Evolutionary conservation across 768 basidiomycete genomes (phyloP), one percentile per base, ranked within the genome.

Genomic region (Macrolepiota dolichaula): DNA sequence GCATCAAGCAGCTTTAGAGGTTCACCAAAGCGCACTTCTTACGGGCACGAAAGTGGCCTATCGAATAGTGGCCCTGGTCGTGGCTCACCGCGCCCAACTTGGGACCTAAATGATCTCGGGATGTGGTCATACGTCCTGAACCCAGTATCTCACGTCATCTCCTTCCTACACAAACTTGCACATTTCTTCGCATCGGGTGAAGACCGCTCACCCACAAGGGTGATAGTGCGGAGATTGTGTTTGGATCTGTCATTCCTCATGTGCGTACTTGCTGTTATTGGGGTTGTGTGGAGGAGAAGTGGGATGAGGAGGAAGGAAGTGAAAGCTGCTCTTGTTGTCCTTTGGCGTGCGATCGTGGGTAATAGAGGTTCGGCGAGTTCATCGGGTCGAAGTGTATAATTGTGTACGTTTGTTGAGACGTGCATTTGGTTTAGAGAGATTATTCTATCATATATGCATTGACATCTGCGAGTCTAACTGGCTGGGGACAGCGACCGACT

Each of bases 91-190:
- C 67, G 37, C 11, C 71, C 73, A 35, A 72, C 78, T 19, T 91
- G 88, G 87, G 88, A 92, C 69, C 68, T 90, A n/a, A 83, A 91
- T 53, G 90, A 93, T 69, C 77, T 93, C 70, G 92, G 92, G 51
- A 81, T 93, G 77, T 94, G 92, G 92, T 84, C 92, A 6, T 66
- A 88, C 49, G 76, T 92, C 15, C 74, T 91, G 5, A 84, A 82
- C 62, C 91, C 91, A 10, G 55, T 92, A 12, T 73, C 81, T n/a
- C 78, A 79, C 32, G 79, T 82, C 22, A 62, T 86, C 13, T 76
- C 77, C 11, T 71, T 72, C 24, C 64, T 91, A 40, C 81, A 79
- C 44, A 76, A 80, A 37, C 66, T 89, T 42, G 72, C 83, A 10
- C 67, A 73, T 12, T 88, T 92, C 72, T 81, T 92, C 63, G 78